These are phyloP conservation scores for Periconia sp. DNA, from an alignment of 2,329 filamentous ascomycete genomes.

Conservation along the genomic window DNA sequence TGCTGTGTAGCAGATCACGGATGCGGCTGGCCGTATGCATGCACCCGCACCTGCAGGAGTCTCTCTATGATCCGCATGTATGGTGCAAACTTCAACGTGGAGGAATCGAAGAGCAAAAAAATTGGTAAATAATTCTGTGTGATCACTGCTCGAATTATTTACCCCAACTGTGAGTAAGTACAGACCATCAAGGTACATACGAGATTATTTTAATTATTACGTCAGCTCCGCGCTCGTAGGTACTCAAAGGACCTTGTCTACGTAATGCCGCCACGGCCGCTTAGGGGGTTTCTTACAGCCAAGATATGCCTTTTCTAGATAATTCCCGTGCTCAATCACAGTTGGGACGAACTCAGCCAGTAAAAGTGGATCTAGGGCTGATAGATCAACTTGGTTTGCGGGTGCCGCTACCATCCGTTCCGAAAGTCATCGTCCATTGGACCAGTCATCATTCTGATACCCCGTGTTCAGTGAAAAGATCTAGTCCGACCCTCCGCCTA, in stretches of 20 bases:
- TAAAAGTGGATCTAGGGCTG: neutral
- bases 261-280: neutral
- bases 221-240: neutral
- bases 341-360: neutral
- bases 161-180: too few relatives aligned
- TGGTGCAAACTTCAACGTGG: too few relatives aligned
- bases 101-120: too few relatives aligned
- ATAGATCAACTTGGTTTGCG: neutral
- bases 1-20: too few relatives aligned
- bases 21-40: too few relatives aligned
- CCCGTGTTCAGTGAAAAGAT: neutral
- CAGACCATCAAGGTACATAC: neutral
- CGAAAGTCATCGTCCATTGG: neutral
- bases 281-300: neutral
- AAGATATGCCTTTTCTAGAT: neutral
- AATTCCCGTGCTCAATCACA: too few relatives aligned
- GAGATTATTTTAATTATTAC: neutral
- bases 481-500: slow-evolving; percentile 1
- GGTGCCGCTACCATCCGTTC: neutral
- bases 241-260: neutral
- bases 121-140: too few relatives aligned
- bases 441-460: neutral
- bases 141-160: too few relatives aligned
- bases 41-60: too few relatives aligned
- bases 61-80: too few relatives aligned